Conservation (phyloP, 805 yeast species). For the Ogataea nonfermentans region DNA sequence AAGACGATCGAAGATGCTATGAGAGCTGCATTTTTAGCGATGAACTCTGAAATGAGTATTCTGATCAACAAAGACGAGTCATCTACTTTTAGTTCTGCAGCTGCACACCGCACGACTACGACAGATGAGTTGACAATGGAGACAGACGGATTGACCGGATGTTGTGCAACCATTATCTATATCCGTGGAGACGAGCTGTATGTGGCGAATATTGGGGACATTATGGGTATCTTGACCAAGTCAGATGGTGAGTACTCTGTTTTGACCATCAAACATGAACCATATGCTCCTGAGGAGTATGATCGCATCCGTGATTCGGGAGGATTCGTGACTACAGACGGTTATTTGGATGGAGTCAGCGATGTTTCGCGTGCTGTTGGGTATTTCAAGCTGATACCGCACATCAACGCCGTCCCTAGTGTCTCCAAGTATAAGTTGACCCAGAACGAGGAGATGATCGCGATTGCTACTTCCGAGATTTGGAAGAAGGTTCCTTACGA, state of each 20-base stretch:
- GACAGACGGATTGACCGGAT: constrained; percentile 75
- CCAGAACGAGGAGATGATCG: constrained; percentile 76
- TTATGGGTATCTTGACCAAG: constrained; percentile 74
- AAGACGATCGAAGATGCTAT: constrained; percentile 70
- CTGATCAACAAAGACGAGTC: constrained; percentile 45
- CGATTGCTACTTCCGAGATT: constrained; percentile 76
- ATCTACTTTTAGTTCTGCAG: constrained; percentile 41
- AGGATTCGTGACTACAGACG: constrained; percentile 83
- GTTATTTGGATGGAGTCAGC: constrained; percentile 77
- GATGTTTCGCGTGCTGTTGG: constrained; percentile 92
- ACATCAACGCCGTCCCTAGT: constrained; percentile 85
- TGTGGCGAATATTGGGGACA: constrained; percentile 90
- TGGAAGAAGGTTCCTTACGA: constrained; percentile 86
- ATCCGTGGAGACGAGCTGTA: constrained; percentile 67
- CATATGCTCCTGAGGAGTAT: constrained; percentile 71
- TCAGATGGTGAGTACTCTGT: constrained; percentile 77
- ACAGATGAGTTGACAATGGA: constrained; percentile 55
- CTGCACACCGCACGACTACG: constrained; percentile 52
- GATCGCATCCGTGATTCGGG: constrained; percentile 90
- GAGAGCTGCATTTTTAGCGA: constrained; percentile 72
- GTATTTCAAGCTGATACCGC: constrained; percentile 80
- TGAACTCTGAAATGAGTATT: constrained; percentile 81
- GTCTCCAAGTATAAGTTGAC: constrained; percentile 59
- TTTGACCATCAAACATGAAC: constrained; percentile 78
- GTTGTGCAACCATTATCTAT: constrained; percentile 80